phyloP scores from a whole-genome alignment of 2,329 filamentous ascomycete genomes.

The Hypoxylon rubiginosum region DNA sequence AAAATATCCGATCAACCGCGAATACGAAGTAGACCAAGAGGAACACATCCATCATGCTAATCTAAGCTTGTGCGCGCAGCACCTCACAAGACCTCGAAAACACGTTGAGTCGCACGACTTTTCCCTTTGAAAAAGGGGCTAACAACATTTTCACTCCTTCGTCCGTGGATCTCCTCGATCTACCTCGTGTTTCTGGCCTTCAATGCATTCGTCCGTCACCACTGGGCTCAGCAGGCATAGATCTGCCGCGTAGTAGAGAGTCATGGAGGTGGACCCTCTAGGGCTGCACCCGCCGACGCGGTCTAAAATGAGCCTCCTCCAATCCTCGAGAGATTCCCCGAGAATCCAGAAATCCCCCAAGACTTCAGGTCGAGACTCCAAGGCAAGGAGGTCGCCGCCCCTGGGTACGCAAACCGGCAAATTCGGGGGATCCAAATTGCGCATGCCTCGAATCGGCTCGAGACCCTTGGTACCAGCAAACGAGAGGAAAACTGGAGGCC shows the following conservation, averaged over 20 bases:
- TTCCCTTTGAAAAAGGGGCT: conserved; percentile 7
- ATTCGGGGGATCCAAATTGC: conserved; percentile 35
- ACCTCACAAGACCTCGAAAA: conserved; percentile 13
- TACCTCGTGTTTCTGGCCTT: conserved; percentile 32
- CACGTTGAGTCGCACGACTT: conserved; percentile 10
- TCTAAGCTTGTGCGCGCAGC: conserved; percentile 22
- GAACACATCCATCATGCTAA: conserved; percentile 12
- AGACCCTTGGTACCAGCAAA: conserved; percentile 48
- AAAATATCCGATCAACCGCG: conserved; percentile 30
- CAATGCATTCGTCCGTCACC: conserved; percentile 49
- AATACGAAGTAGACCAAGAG: conserved; percentile 30
- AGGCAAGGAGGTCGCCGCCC: conserved; percentile 44
- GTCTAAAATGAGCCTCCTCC: conserved; percentile 45
- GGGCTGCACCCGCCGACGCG: conserved; percentile 45
- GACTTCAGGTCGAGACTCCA: conserved; percentile 39
- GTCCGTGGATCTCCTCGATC: conserved; percentile 21
- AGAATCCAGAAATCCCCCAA: conserved; percentile 42
- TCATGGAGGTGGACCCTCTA: conserved; percentile 50
- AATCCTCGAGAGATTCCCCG: conserved; percentile 42
- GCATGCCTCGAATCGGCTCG: conserved; percentile 42
- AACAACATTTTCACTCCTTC: conserved; percentile 7
- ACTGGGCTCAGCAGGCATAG: conserved; percentile 47
- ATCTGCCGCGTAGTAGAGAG: conserved; percentile 50
- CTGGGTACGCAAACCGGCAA: conserved; percentile 38
- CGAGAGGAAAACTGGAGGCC: conserved; percentile 45